phyloP scores from a whole-genome alignment of 2,329 filamentous ascomycete genomes.

The Chrysoporthe deuterocubensis region DNA sequence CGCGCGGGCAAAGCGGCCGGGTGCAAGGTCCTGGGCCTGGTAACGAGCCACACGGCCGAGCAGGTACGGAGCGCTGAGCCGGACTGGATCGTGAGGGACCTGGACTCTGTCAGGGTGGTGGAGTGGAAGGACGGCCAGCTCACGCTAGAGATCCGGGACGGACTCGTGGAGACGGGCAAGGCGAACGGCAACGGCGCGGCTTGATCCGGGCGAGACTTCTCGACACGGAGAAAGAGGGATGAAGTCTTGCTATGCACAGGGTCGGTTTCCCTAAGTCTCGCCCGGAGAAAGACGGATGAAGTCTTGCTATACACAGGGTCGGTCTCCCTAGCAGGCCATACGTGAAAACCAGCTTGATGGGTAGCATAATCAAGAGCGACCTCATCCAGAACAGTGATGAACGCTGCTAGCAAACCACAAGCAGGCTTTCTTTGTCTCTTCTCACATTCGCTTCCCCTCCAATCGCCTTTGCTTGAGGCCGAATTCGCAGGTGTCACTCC shows the following conservation, averaged over 20 bases:
- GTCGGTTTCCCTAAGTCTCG: not conserved
- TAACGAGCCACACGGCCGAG: constrained; percentile 78
- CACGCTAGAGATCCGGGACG: constrained; percentile 70
- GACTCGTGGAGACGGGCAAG: constrained; percentile 44
- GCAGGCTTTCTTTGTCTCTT: not conserved
- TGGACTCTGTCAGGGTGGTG: constrained; percentile 72
- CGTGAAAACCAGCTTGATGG: no score
- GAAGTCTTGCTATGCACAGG: not conserved
- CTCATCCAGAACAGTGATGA: not conserved
- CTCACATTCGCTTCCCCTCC: not conserved
- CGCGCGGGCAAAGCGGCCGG: constrained; percentile 82
- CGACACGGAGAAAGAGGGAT: not conserved
- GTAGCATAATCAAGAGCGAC: not conserved
- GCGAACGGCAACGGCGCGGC: constrained; percentile 11
- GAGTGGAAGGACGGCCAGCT: constrained; percentile 61
- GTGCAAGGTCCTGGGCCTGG: constrained; percentile 81
- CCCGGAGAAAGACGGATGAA: not conserved
- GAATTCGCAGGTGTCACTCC: not conserved
- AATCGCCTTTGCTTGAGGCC: not conserved
- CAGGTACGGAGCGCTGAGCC: constrained; percentile 77
- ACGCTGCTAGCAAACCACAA: not conserved
- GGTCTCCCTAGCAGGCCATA: not conserved
- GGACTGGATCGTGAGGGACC: constrained; percentile 84
- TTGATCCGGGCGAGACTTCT: not conserved
- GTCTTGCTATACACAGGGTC: not conserved